Conservation (phyloP, 1,284 basidiomycete genomes). For the Ustilago trichophora region DNA sequence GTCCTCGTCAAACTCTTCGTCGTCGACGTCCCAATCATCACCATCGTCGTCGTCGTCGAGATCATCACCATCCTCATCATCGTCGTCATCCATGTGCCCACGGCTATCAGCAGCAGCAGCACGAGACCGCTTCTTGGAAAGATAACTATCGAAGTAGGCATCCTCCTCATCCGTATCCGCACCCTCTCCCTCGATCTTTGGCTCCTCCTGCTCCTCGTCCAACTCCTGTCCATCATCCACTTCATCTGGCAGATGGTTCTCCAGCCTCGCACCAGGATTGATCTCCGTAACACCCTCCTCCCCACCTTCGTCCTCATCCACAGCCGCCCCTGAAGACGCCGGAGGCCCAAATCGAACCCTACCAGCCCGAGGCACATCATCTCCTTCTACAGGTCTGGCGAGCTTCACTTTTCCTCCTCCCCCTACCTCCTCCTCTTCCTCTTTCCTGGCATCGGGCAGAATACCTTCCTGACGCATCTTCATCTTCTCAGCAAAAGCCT, state of each 20-base stretch:
- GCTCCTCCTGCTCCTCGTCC: constrained; percentile 41
- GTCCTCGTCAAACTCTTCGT: too few relatives aligned
- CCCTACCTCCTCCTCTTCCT: constrained; percentile 2
- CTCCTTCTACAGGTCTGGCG: constrained; percentile 27
- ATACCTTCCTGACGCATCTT: constrained; percentile 23
- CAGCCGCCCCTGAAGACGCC: background rate
- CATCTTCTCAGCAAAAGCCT: constrained; percentile 61
- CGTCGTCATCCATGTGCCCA: constrained; percentile 9
- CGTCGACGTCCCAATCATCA: too few relatives aligned
- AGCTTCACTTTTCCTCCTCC: constrained; percentile 19
- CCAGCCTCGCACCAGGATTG: constrained; percentile 73
- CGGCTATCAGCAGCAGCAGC: constrained; percentile 20
- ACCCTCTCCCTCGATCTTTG: constrained; percentile 44
- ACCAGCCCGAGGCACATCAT: constrained; percentile 41
- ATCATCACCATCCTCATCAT: constrained; percentile 63
- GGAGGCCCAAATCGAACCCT: constrained; percentile 41
- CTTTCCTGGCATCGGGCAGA: background rate
- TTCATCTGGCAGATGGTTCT: constrained; percentile 63
- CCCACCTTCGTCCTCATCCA: constrained; percentile 12
- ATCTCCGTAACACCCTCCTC: constrained; percentile 22
- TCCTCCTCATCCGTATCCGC: constrained; percentile 72
- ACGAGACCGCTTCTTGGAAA: constrained; percentile 20
- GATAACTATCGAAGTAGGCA: constrained; percentile 37
- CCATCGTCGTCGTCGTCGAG: constrained; percentile 10
- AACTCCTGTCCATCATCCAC: constrained; percentile 74